Evolutionary conservation across 1,284 basidiomycete species (phyloP), one percentile per base, ranked within the genome.

Genomic region (Stereum hirsutum): DNA sequence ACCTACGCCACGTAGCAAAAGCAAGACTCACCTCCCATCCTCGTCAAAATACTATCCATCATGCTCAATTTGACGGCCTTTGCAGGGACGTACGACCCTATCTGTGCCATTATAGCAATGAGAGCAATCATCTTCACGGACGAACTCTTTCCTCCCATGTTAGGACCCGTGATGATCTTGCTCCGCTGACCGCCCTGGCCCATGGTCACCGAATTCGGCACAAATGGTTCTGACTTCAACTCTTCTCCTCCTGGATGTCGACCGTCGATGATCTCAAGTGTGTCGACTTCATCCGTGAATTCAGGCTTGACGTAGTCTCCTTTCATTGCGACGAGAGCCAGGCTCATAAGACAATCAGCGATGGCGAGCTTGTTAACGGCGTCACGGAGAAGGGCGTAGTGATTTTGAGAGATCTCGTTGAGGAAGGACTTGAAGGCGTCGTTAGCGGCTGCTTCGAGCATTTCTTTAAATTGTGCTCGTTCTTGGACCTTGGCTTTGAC

Each of bases 211-310:
- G 72, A 69, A 54, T 89, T 90, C 1, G 89, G 81, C 1, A 94
- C 81, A 57, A 90, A 94, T 1, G 88, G 87, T 48, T 89, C 79
- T 1, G 79, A 66, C 31, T 78, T 68, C 12, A 91, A 61, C 11
- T 72, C 71, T 59, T 95, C 92, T 11, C 92, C 75, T 76, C 93
- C 83, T 0, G 85, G 86, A 61, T 92, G 88, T 8, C 86, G 71
- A 0, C 84, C 84, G 32, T 79, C 75, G n/a, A 72, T 59, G 25
- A 89, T 81, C 49, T 86, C 78, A 6, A 89, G 62, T 26, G 62
- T 58, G 46, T 78, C 71, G 30, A 72, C 71, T 7, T 79, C 71
- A 6, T 79, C 71, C 4, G 69, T 71, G 53, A 87, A 81, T 48
- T 69, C 58, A 1, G 86, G 85, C 41, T 76, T 74, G 28, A 79